Evolutionary conservation across 441 rosid species (phyloP).

Genomic region (Populus trichocarpa): DNA sequence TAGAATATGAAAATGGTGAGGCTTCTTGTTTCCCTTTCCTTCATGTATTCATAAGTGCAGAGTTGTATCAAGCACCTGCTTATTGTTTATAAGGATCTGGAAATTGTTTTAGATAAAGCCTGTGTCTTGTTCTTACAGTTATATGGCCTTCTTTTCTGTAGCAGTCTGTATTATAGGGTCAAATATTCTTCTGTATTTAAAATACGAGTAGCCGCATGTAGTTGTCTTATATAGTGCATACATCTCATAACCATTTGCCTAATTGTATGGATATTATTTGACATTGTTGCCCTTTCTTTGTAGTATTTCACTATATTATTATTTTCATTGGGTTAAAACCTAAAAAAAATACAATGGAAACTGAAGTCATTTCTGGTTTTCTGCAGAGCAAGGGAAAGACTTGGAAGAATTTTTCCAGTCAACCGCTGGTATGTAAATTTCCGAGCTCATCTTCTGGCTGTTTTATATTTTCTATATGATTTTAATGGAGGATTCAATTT

Average conservation of each 20-base stretch:
- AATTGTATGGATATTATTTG: not conserved
- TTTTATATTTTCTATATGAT: not conserved
- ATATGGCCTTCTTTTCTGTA: not conserved
- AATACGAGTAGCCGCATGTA: not conserved
- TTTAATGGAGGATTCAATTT: not conserved
- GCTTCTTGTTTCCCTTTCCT: not conserved
- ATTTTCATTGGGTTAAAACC: not conserved
- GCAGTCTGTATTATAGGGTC: not conserved
- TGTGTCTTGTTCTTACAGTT: not conserved
- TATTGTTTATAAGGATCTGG: not conserved
- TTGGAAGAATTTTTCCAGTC: constrained; percentile 78
- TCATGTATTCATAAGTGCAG: not conserved
- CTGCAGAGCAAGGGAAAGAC: constrained; percentile 71
- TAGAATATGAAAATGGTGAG: constrained; percentile 74
- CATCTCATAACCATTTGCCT: not conserved
- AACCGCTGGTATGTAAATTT: constrained; percentile 58
- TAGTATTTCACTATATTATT: not conserved
- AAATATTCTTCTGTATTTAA: not conserved
- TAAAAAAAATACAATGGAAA: constrained; percentile 6
- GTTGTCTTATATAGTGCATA: not conserved
- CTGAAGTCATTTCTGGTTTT: constrained; percentile 25
- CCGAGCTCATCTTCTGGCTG: not conserved
- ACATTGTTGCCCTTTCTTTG: not conserved
- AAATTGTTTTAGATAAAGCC: not conserved
- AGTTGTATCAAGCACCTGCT: not conserved